phyloP scores from a whole-genome alignment of 768 basidiomycete species.

The Pholiota microspora region DNA sequence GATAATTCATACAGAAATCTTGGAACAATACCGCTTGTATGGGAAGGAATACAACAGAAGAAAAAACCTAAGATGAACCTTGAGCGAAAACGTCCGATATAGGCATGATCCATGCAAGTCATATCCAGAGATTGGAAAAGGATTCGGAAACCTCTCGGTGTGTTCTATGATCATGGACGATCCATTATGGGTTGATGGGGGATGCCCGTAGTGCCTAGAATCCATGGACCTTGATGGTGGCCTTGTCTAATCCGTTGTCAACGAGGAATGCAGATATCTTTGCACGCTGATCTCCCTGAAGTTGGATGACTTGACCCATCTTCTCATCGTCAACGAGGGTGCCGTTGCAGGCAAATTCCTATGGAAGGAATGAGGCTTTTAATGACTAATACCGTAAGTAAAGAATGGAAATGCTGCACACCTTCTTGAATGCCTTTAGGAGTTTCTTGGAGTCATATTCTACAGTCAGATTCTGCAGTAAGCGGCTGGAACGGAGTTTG shows the following conservation, averaged over 20 bases:
- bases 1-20: conserved; percentile 11
- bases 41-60: conserved; percentile 9
- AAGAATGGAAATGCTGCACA: conserved; percentile 22
- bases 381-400: background rate
- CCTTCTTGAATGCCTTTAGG: conserved; percentile 99
- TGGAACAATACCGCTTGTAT: conserved; percentile 5
- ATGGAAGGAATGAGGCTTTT: background rate
- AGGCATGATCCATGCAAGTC: conserved; percentile 4
- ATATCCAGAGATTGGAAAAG: conserved; percentile 12
- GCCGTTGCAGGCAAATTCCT: conserved; percentile 99
- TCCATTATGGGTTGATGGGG: conserved; percentile 8
- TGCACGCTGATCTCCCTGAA: conserved; percentile 95
- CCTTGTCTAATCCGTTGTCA: conserved; percentile 75
- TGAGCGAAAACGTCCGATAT: conserved; percentile 15
- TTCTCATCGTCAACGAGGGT: conserved; percentile 94
- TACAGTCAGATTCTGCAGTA: conserved; percentile 28
- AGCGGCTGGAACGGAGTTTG: conserved; percentile 7
- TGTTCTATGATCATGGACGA: conserved; percentile 14
- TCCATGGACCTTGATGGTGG: conserved; percentile 84
- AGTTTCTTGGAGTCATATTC: conserved; percentile 98
- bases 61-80: conserved; percentile 10
- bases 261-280: conserved; percentile 89
- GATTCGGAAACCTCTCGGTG: conserved; percentile 9
- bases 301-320: conserved; percentile 95
- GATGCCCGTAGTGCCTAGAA: conserved; percentile 48